Evolutionary conservation across 148 eudicot species (phyloP).

Genomic region (Euryodendron excelsum): DNA sequence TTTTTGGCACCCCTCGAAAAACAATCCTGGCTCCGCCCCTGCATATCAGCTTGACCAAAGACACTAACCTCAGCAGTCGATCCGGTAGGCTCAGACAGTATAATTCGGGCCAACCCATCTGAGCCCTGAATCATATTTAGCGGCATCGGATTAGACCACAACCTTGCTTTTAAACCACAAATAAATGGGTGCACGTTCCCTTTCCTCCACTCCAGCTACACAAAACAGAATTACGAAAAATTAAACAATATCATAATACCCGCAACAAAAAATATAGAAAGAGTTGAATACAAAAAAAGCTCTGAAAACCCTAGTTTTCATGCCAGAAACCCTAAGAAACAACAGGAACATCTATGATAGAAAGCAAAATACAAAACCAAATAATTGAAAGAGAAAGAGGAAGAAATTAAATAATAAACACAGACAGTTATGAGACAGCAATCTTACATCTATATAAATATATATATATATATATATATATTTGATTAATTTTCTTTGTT

Average conservation of each 20-base stretch:
- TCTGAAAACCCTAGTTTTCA: neutral
- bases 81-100: conserved; percentile 34
- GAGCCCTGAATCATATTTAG: conserved; percentile 2
- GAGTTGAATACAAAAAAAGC: neutral
- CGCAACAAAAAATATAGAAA: neutral
- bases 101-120: conserved; percentile 23
- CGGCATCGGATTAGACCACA: conserved; percentile 39
- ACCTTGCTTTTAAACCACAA: conserved; percentile 32
- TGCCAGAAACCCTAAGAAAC: neutral
- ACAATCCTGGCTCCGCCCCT: too few relatives aligned
- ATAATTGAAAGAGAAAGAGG: neutral
- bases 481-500: too few relatives aligned
- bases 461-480: too few relatives aligned
- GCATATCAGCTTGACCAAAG: too few relatives aligned
- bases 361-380: neutral
- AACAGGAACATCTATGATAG: neutral
- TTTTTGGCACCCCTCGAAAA: too few relatives aligned
- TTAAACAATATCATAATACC: neutral
- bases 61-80: conserved; percentile 39
- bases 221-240: conserved; percentile 1
- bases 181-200: conserved; percentile 30
- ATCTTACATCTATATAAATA: too few relatives aligned
- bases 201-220: conserved; percentile 30
- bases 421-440: neutral
- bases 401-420: neutral